Conservation (phyloP, 1,284 basidiomycete species). For the Cryptococcus amylolentus region DNA sequence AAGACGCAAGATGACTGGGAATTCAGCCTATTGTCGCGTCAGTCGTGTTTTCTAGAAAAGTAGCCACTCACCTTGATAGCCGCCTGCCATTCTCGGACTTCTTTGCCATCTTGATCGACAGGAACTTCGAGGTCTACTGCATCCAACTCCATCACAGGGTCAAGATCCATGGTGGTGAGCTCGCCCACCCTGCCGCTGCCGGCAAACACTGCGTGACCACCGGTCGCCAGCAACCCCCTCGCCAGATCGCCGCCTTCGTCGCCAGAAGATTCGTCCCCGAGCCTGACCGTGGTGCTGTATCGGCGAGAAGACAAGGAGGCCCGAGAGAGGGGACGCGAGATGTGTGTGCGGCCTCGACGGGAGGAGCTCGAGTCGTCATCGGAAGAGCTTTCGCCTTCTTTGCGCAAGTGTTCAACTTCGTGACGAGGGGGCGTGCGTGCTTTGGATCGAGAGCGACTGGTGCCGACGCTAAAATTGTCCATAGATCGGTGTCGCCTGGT, state of each 20-base stretch:
- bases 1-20: slow-evolving; percentile 36
- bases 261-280: slow-evolving; percentile 31
- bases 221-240: slow-evolving; percentile 22
- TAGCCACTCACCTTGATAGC: slow-evolving; percentile 31
- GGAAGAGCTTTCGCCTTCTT: neutral
- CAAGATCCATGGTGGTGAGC: slow-evolving; percentile 33
- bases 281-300: slow-evolving; percentile 12
- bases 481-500: neutral
- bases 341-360: slow-evolving; percentile 6
- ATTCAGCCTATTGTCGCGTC: slow-evolving; percentile 28
- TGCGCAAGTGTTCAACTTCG: slow-evolving; percentile 1
- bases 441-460: slow-evolving; percentile 30
- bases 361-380: slow-evolving; percentile 2
- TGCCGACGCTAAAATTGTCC: slow-evolving; percentile 16
- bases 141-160: slow-evolving; percentile 47
- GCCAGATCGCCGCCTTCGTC: slow-evolving; percentile 36
- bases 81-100: slow-evolving; percentile 31
- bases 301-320: slow-evolving; percentile 9
- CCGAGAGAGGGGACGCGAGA: slow-evolving; percentile 12
- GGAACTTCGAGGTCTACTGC: slow-evolving; percentile 47
- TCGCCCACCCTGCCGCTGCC: slow-evolving; percentile 14
- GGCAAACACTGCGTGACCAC: slow-evolving; percentile 28
- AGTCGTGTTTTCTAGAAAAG: neutral
- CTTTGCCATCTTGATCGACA: slow-evolving; percentile 27
- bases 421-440: slow-evolving; percentile 38